These are phyloP conservation scores for Aspergillus fumigatiaffinis DNA, from an alignment of 2,329 filamentous ascomycete species.

Conservation along the genomic window DNA sequence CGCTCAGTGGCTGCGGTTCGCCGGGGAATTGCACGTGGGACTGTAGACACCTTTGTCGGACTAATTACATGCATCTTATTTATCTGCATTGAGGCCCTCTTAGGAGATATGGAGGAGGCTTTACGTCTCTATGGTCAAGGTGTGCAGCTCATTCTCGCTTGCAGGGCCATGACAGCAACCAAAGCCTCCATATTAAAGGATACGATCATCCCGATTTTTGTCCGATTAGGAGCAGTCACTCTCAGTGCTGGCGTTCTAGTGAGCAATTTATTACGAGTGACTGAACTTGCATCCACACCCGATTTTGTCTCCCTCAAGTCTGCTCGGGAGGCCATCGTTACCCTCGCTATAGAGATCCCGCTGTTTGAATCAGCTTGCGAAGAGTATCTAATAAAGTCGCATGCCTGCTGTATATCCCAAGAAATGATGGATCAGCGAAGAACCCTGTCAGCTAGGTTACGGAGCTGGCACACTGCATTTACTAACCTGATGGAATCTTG, in stretches of 20 bases:
- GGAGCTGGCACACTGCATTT: constrained; percentile 22
- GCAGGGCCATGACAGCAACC: constrained; percentile 8
- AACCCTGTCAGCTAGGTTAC: constrained; percentile 14
- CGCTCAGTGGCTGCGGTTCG: constrained; percentile 26
- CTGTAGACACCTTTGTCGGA: constrained; percentile 22
- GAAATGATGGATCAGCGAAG: constrained; percentile 14
- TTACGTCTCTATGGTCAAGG: constrained; percentile 25
- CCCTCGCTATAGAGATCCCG: constrained; percentile 20
- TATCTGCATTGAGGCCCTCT: constrained; percentile 31
- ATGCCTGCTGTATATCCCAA: constrained; percentile 8
- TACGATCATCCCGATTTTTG: constrained; percentile 26
- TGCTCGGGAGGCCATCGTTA: constrained; percentile 24
- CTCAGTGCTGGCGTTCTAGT: constrained; percentile 1
- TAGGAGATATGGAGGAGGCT: constrained; percentile 22
- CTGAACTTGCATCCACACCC: not conserved
- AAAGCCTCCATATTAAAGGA: constrained; percentile 21
- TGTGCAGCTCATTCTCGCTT: constrained; percentile 16
- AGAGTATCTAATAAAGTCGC: constrained; percentile 10
- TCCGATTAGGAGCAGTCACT: constrained; percentile 22
- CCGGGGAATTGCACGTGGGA: constrained; percentile 19
- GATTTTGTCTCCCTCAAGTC: constrained; percentile 8
- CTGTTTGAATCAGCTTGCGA: constrained; percentile 20
- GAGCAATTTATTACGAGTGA: constrained; percentile 1
- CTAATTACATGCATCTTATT: constrained; percentile 30
- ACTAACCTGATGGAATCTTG: constrained; percentile 11